Conservation (phyloP, 148 eudicot species). For the Silene uniflora region DNA sequence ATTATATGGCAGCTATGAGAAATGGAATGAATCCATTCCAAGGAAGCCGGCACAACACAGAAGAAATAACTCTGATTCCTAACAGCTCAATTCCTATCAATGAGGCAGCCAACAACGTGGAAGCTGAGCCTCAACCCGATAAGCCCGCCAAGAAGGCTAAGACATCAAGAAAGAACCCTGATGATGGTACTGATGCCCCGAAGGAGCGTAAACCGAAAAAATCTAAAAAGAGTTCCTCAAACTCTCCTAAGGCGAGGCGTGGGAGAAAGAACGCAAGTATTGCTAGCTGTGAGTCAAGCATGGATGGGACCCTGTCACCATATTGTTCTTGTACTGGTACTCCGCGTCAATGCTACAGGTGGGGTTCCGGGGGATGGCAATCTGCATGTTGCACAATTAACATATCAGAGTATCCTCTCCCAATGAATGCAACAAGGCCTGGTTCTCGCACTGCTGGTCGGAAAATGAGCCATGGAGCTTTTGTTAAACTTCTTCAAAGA, state of each 20-base stretch:
- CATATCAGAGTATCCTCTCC: constrained; percentile 63
- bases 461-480: constrained; percentile 69
- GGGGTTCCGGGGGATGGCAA: constrained; percentile 71
- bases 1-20: constrained; percentile 25
- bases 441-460: constrained; percentile 51
- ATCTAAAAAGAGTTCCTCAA: constrained; percentile 35
- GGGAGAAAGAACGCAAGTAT: constrained; percentile 40
- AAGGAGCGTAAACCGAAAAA: constrained; percentile 30
- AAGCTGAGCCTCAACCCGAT: constrained; percentile 18
- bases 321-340: constrained; percentile 65
- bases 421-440: constrained; percentile 48
- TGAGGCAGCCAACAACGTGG: constrained; percentile 23
- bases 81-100: constrained; percentile 31
- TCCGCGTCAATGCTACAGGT: constrained; percentile 48
- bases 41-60: constrained; percentile 29
- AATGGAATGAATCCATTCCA: constrained; percentile 29
- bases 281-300: constrained; percentile 25
- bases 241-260: constrained; percentile 29
- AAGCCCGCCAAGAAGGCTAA: constrained; percentile 37
- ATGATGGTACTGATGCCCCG: constrained; percentile 7
- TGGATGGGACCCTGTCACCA: constrained; percentile 51
- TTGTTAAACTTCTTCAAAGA: constrained; percentile 48
- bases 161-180: constrained; percentile 22
- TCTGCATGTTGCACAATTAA: constrained; percentile 58
- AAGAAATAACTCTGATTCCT: constrained; percentile 39